phyloP scores from a whole-genome alignment of 139 green algal species.

The Eudorina sp. region DNA sequence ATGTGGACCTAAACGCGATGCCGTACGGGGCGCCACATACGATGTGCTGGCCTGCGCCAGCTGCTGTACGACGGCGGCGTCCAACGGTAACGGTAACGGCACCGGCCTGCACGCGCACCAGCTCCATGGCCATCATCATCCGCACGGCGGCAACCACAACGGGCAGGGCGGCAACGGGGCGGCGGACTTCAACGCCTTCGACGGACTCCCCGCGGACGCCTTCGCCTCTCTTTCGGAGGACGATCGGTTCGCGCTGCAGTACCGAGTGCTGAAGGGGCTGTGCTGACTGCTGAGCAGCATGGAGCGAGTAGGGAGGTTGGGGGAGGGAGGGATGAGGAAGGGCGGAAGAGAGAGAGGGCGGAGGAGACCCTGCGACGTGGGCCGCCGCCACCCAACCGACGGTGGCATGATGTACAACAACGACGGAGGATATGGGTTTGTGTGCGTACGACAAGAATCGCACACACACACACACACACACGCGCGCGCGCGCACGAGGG shows the following conservation, averaged over 20 bases:
- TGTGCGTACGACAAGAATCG: no score
- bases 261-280: slow-evolving; percentile 38
- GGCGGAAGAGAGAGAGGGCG: not conserved
- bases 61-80: not conserved
- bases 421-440: no score
- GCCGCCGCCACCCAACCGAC: no score
- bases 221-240: slow-evolving; percentile 33
- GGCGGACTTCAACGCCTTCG: slow-evolving; percentile 26
- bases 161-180: not conserved
- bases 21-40: slow-evolving; percentile 80
- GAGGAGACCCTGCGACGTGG: not conserved
- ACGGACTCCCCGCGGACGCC: slow-evolving; percentile 7
- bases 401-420: not conserved
- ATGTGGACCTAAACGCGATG: slow-evolving; percentile 87
- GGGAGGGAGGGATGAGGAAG: not conserved
- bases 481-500: no score
- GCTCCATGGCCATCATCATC: no score
- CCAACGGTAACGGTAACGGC: no score
- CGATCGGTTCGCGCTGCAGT: slow-evolving; percentile 48
- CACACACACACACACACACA: not conserved
- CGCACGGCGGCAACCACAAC: no score
- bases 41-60: slow-evolving; percentile 66
- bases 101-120: no score
- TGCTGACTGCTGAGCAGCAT: no score
- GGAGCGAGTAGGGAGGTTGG: not conserved